A percentile compares a stretch with the other conserved stretches of the same genome.
Evolutionary conservation across 2,329 filamentous ascomycete species (phyloP).

Genomic region (Dactylella cylindrospora): DNA sequence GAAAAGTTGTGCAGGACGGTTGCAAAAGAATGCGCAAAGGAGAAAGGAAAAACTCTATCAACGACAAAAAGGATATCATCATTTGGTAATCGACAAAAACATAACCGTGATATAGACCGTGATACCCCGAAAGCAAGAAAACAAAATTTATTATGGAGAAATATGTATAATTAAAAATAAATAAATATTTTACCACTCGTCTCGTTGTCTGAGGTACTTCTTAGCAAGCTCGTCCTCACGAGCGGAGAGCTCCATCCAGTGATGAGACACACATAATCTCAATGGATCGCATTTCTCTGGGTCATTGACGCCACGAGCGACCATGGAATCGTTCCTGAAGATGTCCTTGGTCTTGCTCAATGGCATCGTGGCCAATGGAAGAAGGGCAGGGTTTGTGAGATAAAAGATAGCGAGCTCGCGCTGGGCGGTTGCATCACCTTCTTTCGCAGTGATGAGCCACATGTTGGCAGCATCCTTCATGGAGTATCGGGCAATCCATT

Average conservation of each 20-base stretch:
- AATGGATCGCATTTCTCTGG: constrained; percentile 73
- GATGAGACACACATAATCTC: constrained; percentile 89
- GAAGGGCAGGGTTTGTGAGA: constrained; percentile 82
- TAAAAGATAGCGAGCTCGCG: constrained; percentile 92
- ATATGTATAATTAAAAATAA: constrained; percentile 5
- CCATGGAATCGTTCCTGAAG: constrained; percentile 85
- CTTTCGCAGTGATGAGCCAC: constrained; percentile 90
- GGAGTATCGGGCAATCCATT: constrained; percentile 57
- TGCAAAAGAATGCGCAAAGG: constrained; percentile 12
- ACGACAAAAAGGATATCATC: not conserved
- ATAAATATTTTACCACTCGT: constrained; percentile 58
- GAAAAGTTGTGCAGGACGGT: too few relatives aligned
- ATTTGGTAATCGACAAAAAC: constrained; percentile 2
- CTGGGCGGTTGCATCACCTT: constrained; percentile 84
- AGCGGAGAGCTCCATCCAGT: constrained; percentile 94
- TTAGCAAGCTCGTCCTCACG: constrained; percentile 83
- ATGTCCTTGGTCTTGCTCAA: constrained; percentile 82
- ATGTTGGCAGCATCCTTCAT: constrained; percentile 82
- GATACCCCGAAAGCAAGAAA: constrained; percentile 12
- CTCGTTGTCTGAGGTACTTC: constrained; percentile 73
- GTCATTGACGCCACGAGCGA: constrained; percentile 59
- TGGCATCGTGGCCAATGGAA: constrained; percentile 76
- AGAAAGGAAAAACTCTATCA: not conserved
- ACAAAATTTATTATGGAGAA: constrained; percentile 6
- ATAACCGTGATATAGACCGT: not conserved